A percentile compares a stretch with the other conserved stretches of the same genome.
phyloP scores from a whole-genome alignment of 169 alveolate genomes.

The Neospora caninum region DNA sequence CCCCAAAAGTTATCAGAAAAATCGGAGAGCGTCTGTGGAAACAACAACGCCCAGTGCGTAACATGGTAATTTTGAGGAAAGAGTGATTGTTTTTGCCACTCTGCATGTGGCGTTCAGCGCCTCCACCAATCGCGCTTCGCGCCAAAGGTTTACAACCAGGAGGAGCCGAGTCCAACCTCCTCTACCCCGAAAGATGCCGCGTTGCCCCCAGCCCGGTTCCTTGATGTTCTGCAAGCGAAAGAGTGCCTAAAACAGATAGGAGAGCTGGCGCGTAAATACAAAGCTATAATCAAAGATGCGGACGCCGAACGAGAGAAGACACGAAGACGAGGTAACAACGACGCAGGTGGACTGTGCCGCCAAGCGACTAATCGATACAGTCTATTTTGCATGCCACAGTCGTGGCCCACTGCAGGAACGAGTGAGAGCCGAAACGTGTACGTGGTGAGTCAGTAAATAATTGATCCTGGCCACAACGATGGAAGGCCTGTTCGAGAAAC shows the following conservation, averaged over 20 bases:
- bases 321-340: background rate
- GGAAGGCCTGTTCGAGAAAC: too few relatives aligned
- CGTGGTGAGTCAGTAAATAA: too few relatives aligned
- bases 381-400: too few relatives aligned
- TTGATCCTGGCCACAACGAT: too few relatives aligned
- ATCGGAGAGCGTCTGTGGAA: too few relatives aligned
- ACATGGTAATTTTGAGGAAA: too few relatives aligned
- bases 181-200: background rate
- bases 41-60: too few relatives aligned
- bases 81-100: too few relatives aligned
- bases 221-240: slow-evolving; percentile 7
- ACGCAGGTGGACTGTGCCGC: background rate
- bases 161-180: background rate
- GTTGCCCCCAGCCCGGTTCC: background rate
- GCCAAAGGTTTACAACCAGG: background rate
- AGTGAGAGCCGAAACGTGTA: too few relatives aligned
- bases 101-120: background rate
- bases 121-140: slow-evolving; percentile 46
- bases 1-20: too few relatives aligned
- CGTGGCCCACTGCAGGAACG: too few relatives aligned
- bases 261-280: slow-evolving; percentile 24
- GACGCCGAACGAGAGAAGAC: background rate
- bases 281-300: slow-evolving; percentile 9
- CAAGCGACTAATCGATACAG: too few relatives aligned
- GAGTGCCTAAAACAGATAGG: background rate